Conservation (phyloP, 169 alveolate species). For the Plasmodium adleri region DNA sequence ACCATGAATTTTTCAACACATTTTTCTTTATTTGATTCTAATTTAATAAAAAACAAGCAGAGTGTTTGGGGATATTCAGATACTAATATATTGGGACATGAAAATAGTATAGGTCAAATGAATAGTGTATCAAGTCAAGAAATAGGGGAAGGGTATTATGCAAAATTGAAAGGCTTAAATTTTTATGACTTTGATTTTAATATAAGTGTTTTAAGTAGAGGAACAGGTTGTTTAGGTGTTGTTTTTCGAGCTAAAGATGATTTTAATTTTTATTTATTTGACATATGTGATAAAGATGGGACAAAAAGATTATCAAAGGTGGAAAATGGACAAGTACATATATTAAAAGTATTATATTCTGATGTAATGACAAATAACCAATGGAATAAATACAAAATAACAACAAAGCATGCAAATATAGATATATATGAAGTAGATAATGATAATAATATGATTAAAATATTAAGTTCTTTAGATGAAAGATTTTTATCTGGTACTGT, state of each 20-base stretch:
- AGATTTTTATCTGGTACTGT: conserved; percentile 89
- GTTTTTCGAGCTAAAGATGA: conserved; percentile 90
- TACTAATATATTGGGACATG: conserved; percentile 87
- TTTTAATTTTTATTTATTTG: conserved; percentile 88
- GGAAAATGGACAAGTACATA: conserved; percentile 86
- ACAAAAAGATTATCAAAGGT: conserved; percentile 86
- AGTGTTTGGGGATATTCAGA: conserved; percentile 92
- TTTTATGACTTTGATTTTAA: conserved; percentile 87
- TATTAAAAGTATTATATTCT: conserved; percentile 83
- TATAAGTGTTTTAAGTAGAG: conserved; percentile 85
- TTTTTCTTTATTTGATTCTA: conserved; percentile 87
- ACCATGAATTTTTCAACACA: conserved; percentile 88
- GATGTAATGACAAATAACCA: conserved; percentile 86
- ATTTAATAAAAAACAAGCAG: conserved; percentile 82
- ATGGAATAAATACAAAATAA: conserved; percentile 84
- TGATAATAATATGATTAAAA: conserved; percentile 10
- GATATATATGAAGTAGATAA: conserved; percentile 79
- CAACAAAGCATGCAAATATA: conserved; percentile 78
- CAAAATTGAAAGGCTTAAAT: conserved; percentile 86
- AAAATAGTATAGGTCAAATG: conserved; percentile 88
- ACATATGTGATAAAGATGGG: conserved; percentile 84
- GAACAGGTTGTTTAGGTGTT: conserved; percentile 89
- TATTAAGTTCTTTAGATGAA: conserved; percentile 88
- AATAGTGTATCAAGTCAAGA: conserved; percentile 83
- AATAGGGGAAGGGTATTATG: conserved; percentile 89